Conservation (phyloP, 495 filamentous ascomycete genomes). For the Astrothelium subdiscretum region DNA sequence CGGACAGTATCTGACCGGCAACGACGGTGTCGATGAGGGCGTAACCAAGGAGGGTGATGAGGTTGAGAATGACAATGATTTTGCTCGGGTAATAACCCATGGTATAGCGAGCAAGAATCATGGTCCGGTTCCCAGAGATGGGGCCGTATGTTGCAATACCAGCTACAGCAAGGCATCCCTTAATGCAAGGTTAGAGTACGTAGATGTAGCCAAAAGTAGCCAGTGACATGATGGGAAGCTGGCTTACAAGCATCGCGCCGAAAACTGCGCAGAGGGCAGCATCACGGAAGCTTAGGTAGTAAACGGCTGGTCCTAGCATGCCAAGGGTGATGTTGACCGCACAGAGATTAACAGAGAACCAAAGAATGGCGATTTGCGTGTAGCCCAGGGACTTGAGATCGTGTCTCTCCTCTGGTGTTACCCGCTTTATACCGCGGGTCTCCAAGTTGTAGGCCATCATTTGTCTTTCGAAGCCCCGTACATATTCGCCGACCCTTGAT, state of each 20-base stretch:
- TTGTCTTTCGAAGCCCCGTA: conserved; percentile 21
- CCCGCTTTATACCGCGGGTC: conserved; percentile 55
- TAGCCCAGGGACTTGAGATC: conserved; percentile 48
- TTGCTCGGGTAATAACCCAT: conserved; percentile 79
- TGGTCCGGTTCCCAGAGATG: conserved; percentile 55
- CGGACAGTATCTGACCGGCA: conserved; percentile 62
- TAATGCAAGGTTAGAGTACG: conserved; percentile 14
- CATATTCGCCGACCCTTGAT: conserved; percentile 3
- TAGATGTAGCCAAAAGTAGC: not conserved
- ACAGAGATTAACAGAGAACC: conserved; percentile 66
- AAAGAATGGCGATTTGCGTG: conserved; percentile 53
- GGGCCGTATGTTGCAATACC: conserved; percentile 70
- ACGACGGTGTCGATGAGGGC: conserved; percentile 58
- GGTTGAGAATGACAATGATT: conserved; percentile 57
- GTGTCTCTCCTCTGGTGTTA: conserved; percentile 49
- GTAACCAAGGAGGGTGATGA: conserved; percentile 63
- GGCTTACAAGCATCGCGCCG: conserved; percentile 31
- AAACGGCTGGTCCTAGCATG: conserved; percentile 61
- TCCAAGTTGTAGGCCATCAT: conserved; percentile 41
- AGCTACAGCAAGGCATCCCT: conserved; percentile 45
- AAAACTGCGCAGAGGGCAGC: conserved; percentile 54
- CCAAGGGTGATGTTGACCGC: conserved; percentile 67
- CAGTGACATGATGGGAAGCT: not conserved
- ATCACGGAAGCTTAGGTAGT: conserved; percentile 55
- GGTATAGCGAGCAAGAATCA: conserved; percentile 59